Evolutionary conservation across 2,329 filamentous ascomycete genomes (phyloP), one percentile per base, ranked within the genome.

Genomic region (Penicillium italicum): DNA sequence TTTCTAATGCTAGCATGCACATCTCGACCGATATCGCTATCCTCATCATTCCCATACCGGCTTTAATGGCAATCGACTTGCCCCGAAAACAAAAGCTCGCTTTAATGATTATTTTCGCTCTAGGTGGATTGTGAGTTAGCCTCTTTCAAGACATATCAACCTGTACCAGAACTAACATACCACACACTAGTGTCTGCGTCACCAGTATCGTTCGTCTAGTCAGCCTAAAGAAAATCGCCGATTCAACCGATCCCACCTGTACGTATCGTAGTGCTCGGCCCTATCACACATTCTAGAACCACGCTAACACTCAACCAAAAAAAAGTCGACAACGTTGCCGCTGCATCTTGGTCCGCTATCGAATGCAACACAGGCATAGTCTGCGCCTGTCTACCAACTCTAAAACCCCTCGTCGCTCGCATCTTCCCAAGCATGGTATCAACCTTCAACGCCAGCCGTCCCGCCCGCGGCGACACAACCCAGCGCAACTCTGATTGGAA

Each of bases 11-110:
- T 0, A 68, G 66, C 12, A 70, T 77, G 63, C 74, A 78, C 51
- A 79, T 79, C 22, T 56, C 69, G 5, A 74, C 77, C 4, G 78
- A 80, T 56, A 60, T 80, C 18, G 66, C 69, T 1, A 73, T 79
- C 14, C 60, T 80, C 6, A 47, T 75, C n/a, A 69, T 80, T 28
- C 78, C 78, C 0, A 73, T 80, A 37, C 76, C 76, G 3, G 72
- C 74, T 7, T 66, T 79, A 18, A 60, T 66, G 4, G 62, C 66
- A 3, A 67, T 80, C 8, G 70, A 74, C 26, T 62, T 80, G 3
- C 76, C 77, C 0, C 64, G 59, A 30, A 74, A 65, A 50, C 76
- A 80, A 58, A 79, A 74, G 53, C 34, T 74, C 41, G 71, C 66
- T 2, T 62, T 79, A 18, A 70, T 76, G 26, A 61, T 72, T 1